Base-by-base conservation (phyloP, 1,139 yeast genomes). In the Arxiozyma slooffiae region DNA sequence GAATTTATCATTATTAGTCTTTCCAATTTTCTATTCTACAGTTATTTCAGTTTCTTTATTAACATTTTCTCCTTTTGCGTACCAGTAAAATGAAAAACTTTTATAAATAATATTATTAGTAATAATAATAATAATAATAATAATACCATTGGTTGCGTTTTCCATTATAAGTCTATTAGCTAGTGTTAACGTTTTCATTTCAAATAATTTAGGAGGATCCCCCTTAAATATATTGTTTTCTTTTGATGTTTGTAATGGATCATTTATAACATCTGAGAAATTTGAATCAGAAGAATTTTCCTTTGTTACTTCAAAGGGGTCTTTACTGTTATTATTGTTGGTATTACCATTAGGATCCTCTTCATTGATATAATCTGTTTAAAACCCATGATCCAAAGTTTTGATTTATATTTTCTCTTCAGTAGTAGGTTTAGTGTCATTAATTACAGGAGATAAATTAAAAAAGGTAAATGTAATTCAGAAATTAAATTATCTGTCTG, bases 311-410 rank as follows among this genome's bases (percentile, higher is more conserved):
- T 3, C n/a, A 30, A 14, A 30, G 6, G 6, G 11, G 7, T 23
- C 9, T 14, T 38, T 20, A 38, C 20, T 2, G 8, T 17, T 17
- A 17, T 17, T 20, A 38, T 38, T 38, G n/a, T 11, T 20, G n/a
- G 16, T 38, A 38, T 17, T 17, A 17, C n/a, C n/a, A 23, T 41
- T 39, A 39, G 8, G 16, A 20, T 39, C 2, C 16, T 14, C 36
- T 14, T 14, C 17, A 7, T 18, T 18, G 24, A 18, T n/a, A n/a
- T n/a, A 26, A 11, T 38, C 50, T n/a, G 46, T 38, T 50, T 60
- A 62, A n/a, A 59, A 47, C 3, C 55, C 57, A 30, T 53, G 56
- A 36, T 60, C 61, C 48, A 57, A 60, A 1, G 61, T 59, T n/a
- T 55, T 49, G 11, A 39, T 7, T 7, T 30, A 14, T 17, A 3